Evolutionary conservation across 352 stramenopile genomes (phyloP), one percentile per base, ranked within the genome.

Genomic region (Pythium insidiosum): DNA sequence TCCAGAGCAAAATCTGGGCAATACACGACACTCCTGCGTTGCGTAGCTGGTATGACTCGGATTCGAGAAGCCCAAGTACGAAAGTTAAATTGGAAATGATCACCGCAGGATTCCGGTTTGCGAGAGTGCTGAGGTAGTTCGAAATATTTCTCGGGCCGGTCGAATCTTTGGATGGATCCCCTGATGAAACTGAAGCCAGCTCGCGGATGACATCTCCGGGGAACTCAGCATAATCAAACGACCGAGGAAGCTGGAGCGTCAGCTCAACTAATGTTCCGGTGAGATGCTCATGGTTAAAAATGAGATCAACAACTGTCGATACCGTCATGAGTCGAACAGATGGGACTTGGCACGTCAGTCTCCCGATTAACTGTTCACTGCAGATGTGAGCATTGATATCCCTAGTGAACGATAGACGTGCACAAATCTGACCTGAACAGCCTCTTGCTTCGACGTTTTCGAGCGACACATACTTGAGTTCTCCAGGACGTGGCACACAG

Each of bases 1-100:
- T 87, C 74, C 74, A 87, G 9, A 87, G 39, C 26, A 91, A 48
- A 21, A 91, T 91, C 24, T 86, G 66, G 9, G 67, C 73, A 18
- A 88, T 71, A 33, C 71, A 85, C n/a, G 75, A 83, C 16, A 86
- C 75, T 4, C 69, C 74, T 36, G 75, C 73, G 28, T 88, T 91
- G 4, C 79, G 63, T 3, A 88, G 53, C 31, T 84, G 73, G 44
- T 91, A 91, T 6, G 69, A 76, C 54, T 91, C 79, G 3, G 73
- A 80, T 39, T 88, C 74, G 7, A 87, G 58, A 12, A 91, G 67
- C 5, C 69, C 73, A 24, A 91, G 52, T 26, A 91, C 69, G 23
- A 91, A 87, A 9, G 68, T 82, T 38, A 88, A 50, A 43, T 91
- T 88, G 7, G 72, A 73, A 44, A 85, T 76, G 37, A 88, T 77